Evolutionary conservation across 2,329 filamentous ascomycete genomes (phyloP), one percentile per base, ranked within the genome.

Genomic region (Scopulariopsis brevicaulis): DNA sequence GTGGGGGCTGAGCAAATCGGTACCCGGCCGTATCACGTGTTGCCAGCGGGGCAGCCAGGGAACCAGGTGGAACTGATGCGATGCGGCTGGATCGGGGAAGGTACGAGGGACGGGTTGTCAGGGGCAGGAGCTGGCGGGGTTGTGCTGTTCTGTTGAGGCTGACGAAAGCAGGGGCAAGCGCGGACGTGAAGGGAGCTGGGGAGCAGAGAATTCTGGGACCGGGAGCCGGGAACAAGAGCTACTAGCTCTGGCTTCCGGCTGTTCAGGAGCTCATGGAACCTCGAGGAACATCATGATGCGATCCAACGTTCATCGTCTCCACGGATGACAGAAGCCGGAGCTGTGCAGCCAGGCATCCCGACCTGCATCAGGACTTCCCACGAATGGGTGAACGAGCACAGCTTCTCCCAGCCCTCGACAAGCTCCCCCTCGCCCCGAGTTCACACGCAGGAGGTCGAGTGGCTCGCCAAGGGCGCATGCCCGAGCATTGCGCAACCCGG

Each of bases 1-100:
- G 55, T 57, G 55, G 55, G 55, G 55, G 55, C 46, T 57, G 55
- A 53, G 48, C 55, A 32, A 53, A 51, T 40, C 50, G 46, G 55
- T 35, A 57, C 46, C 12, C 48, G 28, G 22, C 5, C 11, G 48
- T 25, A 57, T 57, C 55, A 57, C 55, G 55, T 57, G 55, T 53
- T 43, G 55, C n/a, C 5, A 24, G 46, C 46, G 46, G 46, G 46
- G 46, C 46, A 50, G 24, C 46, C 46, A 50, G 22, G 46, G 46
- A 50, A 24, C 11, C 20, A 24, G 22, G 22, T 50, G 46, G 46
- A 50, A 10, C 46, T 12, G 20, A 50, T n/a, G n/a, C 18, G 11
- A 50, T 50, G 43, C 43, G 20, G 43, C 46, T 1, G 46, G 22
- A 50, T 37, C 34, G 8, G 28, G 28, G 28, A 50, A 50, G 46